Conservation (phyloP, 176 grass and related monocot species). For the sorghum (Sorghum bicolor) region Sorghum_bicolor_NCBIv3 NC_012873.2:57730501-57731000, state of each 20-base stretch:
- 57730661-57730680: constrained; percentile 51
- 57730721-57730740: constrained; percentile 52
- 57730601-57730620: constrained; percentile 97
- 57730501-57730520: constrained; percentile 51
- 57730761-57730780: constrained; percentile 56
- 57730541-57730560: constrained; percentile 96
- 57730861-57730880: constrained; percentile 68
- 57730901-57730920: constrained; percentile 1
- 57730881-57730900: constrained; percentile 56
- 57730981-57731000: constrained; percentile 51
- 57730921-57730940: constrained; percentile 19
- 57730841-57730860: constrained; percentile 60
- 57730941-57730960: not conserved
- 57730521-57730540: constrained; percentile 82
- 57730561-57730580: constrained; percentile 95
- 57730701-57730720: constrained; percentile 69
- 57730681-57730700: constrained; percentile 63
- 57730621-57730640: constrained; percentile 80
- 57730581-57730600: constrained; percentile 97
- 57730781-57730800: constrained; percentile 53
- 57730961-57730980: constrained; percentile 45
- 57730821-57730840: constrained; percentile 52
- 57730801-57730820: constrained; percentile 46
- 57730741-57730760: constrained; percentile 45
- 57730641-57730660: constrained; percentile 57